Conservation (phyloP, 176 grass and related monocot genomes). For the Phyllostachys edulis region DNA sequence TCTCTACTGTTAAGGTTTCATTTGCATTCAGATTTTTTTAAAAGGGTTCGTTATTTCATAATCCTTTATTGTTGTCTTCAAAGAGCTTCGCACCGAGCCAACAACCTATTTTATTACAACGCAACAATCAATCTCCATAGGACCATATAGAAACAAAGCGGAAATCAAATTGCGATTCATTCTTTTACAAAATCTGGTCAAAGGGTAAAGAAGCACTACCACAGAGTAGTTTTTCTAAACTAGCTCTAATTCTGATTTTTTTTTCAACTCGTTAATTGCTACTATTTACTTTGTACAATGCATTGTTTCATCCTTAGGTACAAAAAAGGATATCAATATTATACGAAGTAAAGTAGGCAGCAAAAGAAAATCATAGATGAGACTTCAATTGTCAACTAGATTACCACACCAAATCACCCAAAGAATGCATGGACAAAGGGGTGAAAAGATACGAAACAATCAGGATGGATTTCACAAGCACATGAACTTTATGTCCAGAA, state of each 20-base stretch:
- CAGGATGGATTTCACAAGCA: background rate
- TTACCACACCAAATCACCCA: conserved; percentile 22
- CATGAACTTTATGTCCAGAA: conserved; percentile 25
- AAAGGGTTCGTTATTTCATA: too few relatives aligned
- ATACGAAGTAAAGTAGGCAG: background rate
- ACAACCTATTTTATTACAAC: too few relatives aligned
- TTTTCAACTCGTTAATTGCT: background rate
- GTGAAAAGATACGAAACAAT: conserved; percentile 12
- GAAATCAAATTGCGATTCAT: background rate
- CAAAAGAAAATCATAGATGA: background rate
- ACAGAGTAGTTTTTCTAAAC: background rate
- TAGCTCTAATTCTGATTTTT: background rate
- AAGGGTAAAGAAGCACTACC: background rate
- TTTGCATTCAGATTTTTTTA: too few relatives aligned
- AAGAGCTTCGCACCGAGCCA: too few relatives aligned
- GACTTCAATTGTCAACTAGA: background rate
- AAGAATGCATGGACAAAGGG: conserved; percentile 25
- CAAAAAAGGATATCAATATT: background rate
- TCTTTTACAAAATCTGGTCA: background rate
- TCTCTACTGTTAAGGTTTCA: too few relatives aligned
- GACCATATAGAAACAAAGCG: too few relatives aligned
- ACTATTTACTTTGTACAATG: background rate
- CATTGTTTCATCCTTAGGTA: background rate
- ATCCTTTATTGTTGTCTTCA: too few relatives aligned
- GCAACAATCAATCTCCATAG: too few relatives aligned